A percentile compares a stretch with the other conserved stretches of the same genome.
Evolutionary conservation across 2,329 filamentous ascomycete species (phyloP).

Genomic region (Fusarium agapanthi): DNA sequence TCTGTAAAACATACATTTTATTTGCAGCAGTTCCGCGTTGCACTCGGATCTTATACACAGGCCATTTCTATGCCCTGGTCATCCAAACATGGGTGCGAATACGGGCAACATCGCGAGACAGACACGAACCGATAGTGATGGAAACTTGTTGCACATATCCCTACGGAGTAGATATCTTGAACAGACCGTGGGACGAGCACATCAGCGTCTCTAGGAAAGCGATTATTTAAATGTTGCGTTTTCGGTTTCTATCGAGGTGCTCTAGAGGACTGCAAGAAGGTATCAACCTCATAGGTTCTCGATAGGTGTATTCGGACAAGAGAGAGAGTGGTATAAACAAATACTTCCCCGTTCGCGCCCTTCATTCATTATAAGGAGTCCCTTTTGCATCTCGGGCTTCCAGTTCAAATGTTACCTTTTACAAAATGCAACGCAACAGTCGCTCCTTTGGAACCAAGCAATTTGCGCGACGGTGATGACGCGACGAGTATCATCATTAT

Average conservation of each 20-base stretch:
- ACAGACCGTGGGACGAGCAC: conserved; percentile 1
- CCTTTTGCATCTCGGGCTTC: no score
- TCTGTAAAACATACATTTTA: conserved; percentile 5
- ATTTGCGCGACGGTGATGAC: conserved; percentile 25
- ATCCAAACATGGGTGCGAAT: conserved; percentile 31
- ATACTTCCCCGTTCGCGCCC: neutral
- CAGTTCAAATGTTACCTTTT: neutral
- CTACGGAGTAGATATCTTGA: neutral
- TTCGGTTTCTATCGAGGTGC: neutral
- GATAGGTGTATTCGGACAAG: neutral
- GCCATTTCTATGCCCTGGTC: conserved; percentile 10
- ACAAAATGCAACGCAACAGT: neutral
- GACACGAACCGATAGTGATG: conserved; percentile 7
- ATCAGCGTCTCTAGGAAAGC: neutral
- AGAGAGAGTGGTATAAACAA: neutral
- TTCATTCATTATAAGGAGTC: neutral
- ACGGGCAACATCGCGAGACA: conserved; percentile 27
- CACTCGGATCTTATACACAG: conserved; percentile 19
- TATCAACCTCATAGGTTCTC: neutral
- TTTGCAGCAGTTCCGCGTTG: neutral
- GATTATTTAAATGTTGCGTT: neutral
- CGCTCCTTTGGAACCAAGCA: neutral
- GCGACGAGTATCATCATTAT: conserved; percentile 29
- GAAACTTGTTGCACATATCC: neutral
- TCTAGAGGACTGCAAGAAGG: neutral